Base-by-base conservation (phyloP, 2,329 filamentous ascomycete genomes). In the Ascochyta koolunga region DNA sequence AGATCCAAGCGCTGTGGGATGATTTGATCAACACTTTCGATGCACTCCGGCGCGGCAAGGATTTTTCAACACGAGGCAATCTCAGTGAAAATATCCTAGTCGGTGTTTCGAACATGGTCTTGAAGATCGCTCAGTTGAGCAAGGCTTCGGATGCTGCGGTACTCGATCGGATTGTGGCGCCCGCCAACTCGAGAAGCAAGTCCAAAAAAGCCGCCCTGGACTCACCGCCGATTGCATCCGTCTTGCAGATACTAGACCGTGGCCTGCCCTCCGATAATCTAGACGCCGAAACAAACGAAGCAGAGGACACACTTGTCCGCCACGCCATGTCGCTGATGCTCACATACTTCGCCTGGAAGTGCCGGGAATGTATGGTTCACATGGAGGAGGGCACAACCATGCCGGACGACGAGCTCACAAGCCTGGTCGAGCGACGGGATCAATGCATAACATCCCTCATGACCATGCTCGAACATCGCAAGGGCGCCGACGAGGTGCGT, bases 341-440 rank as follows among this genome's bases (percentile, higher is more conserved):
- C 40, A 91, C 96, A 76, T 98, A 97, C 77, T 96, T 97, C 71
- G 91, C 96, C 86, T 99, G 95, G 95, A 93, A 95, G 70, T 83
- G 89, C 19, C 84, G 86, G 47, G 79, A 82, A 35, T 69, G 77
- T 41, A 67, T 70, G n/a, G 60, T 61, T 4, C 60, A 69, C 15
- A 65, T 79, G 38, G 80, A 68, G 43, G 57, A 66, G 13, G 67
- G 64, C 10, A 71, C 67, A 6, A 56, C 79, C 4, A 82, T 91
- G 49, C 67, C 85, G 1, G 80, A 85, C 43, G 74, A 78, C 6
- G 83, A 86, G 7, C 78, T 92, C 25, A 85, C 89, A 62, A 75
- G 82, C 19, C 77, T 82, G 5, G 77, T 78, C 10, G 70, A 73
- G 37, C 78, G 81, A 49, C 79, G 83, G 40, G 82, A 86, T 41